These are phyloP conservation scores for Smittium culicis DNA, from an alignment of 371 early-diverging fungal species.

Conservation along the genomic window DNA sequence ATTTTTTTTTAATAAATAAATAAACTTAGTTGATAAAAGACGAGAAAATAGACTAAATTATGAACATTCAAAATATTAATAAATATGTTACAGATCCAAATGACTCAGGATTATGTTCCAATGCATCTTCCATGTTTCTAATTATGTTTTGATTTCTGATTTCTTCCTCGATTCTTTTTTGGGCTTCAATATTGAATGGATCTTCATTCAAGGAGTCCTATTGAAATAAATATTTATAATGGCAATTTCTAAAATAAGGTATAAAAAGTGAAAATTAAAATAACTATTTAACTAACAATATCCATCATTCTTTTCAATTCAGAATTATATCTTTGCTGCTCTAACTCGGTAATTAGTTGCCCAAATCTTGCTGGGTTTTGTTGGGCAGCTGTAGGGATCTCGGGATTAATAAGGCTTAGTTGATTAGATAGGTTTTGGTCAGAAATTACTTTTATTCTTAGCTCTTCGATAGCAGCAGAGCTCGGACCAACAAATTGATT, in stretches of 20 bases:
- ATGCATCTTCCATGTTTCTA: slow-evolving; percentile 72
- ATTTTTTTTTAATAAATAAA: neutral
- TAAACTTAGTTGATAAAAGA: neutral
- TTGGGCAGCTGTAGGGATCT: slow-evolving; percentile 24
- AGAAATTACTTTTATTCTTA: slow-evolving; percentile 57
- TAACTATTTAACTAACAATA: slow-evolving; percentile 14
- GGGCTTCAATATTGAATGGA: slow-evolving; percentile 82
- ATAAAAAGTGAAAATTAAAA: neutral
- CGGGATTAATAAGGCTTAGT: slow-evolving; percentile 20
- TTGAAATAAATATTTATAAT: neutral
- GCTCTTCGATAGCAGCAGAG: slow-evolving; percentile 38
- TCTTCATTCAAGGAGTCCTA: slow-evolving; percentile 41
- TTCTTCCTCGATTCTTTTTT: slow-evolving; percentile 76
- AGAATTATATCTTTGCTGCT: slow-evolving; percentile 14
- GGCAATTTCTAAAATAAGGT: neutral
- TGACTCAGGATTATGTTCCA: slow-evolving; percentile 90
- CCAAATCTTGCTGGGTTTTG: slow-evolving; percentile 22
- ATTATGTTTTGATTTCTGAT: slow-evolving; percentile 76
- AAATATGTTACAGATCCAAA: slow-evolving; percentile 52
- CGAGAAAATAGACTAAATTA: neutral
- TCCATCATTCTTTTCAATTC: slow-evolving; percentile 26
- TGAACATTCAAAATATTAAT: neutral
- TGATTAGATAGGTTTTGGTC: slow-evolving; percentile 47
- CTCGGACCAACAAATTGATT: slow-evolving; percentile 29
- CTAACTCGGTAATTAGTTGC: slow-evolving; percentile 15